A percentile compares a stretch with the other conserved stretches of the same genome.
phyloP scores from a whole-genome alignment of 306 rosid genomes.

The Rubus parviflorus region DNA sequence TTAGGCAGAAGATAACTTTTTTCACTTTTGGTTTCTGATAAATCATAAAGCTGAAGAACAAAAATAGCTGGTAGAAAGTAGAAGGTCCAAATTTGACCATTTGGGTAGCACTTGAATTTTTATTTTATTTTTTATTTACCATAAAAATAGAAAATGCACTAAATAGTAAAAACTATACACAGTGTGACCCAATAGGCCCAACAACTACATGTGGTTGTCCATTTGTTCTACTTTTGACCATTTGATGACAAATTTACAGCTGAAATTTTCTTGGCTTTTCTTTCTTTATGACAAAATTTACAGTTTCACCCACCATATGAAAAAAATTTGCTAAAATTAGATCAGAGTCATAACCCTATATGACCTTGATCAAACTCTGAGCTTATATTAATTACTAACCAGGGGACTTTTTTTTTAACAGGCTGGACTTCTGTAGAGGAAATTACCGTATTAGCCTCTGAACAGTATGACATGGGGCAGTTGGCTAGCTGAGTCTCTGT shows the following conservation, averaged over 20 bases:
- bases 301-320: not conserved
- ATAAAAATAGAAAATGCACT: not conserved
- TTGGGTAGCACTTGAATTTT: not conserved
- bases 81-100: not conserved
- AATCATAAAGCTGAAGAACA: not conserved
- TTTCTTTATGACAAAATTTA: not conserved
- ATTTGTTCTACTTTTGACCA: not conserved
- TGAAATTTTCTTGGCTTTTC: not conserved
- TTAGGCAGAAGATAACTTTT: not conserved
- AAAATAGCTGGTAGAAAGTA: not conserved
- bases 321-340: not conserved
- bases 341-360: not conserved
- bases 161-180: too few species aligned
- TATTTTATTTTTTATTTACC: not conserved
- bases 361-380: not conserved
- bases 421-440: slow-evolving; percentile 12
- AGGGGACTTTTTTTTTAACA: not conserved
- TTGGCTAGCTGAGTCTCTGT: not conserved
- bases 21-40: not conserved
- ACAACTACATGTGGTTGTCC: not conserved
- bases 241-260: not conserved
- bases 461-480: slow-evolving; percentile 6
- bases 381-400: not conserved
- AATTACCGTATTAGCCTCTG: slow-evolving; percentile 20
- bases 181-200: not conserved